Evolutionary conservation across 768 basidiomycete genomes (phyloP), one percentile per base, ranked within the genome.

Genomic region (Auriscalpium microsporum): DNA sequence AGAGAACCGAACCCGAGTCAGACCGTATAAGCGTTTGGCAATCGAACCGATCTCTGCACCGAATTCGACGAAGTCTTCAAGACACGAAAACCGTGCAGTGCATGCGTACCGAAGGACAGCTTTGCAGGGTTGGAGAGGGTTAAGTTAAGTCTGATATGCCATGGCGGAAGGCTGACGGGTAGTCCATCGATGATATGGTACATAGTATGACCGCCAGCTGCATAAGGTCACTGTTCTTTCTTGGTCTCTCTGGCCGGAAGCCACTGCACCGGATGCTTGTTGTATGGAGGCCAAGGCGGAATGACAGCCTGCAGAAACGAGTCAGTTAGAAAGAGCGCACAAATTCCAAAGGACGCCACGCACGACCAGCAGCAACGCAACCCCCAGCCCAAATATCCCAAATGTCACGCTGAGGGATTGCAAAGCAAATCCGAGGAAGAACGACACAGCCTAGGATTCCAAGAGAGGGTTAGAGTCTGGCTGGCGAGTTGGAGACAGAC

Each of bases 251-350:
- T 56, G 17, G 58, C 63, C 4, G 80, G 73, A 16, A 85, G 68
- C 85, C 84, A 86, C 58, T 75, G 72, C 38, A 85, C 80, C 14
- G 83, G 80, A 63, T 87, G 76, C 13, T 67, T 67, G 59, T 82
- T 85, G 69, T 74, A 86, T 68, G 78, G 70, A 0, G 82, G 78
- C 88, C 88, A 90, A 9, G 83, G 82, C 0, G 87, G 88, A 4
- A 90, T 57, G 11, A 82, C 72, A 48, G 75, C 67, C 87, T 89
- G 58, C 11, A 48, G 16, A 46, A 36, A 14, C 46, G 49, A 34
- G 11, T 17, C 16, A 28, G 36, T 33, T 9, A n/a, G 19, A 19
- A 19, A 49, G 48, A 17, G 56, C 17, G 19, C 21, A 48, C 8
- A 59, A 60, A 51, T 2, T 28, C 63, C 59, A 23, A 63, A 19